Percentiles rank a stretch among this genome's conserved stretches.
These are phyloP conservation scores for Syzygium jambos DNA, from an alignment of 345 rosid genomes.

Conservation along the genomic window DNA sequence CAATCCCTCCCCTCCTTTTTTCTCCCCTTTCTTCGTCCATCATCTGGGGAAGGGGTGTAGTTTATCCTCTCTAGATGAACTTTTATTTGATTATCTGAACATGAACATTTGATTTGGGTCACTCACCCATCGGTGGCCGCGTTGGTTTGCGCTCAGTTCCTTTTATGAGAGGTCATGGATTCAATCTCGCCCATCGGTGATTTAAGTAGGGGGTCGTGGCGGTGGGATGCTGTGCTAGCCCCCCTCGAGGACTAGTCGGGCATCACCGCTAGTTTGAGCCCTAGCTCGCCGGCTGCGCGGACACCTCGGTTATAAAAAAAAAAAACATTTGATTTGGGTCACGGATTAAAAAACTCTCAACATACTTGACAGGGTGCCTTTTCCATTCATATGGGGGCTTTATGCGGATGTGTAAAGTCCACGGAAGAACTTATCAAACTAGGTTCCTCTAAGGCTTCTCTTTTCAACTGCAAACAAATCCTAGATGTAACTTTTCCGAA, in stretches of 20 bases:
- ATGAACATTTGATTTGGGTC: background rate
- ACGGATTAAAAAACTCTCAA: background rate
- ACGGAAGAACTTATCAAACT: background rate
- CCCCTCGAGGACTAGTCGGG: too few species aligned
- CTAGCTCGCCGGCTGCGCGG: too few species aligned
- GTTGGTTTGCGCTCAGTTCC: too few species aligned
- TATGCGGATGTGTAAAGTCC: background rate
- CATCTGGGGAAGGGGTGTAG: background rate
- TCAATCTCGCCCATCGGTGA: too few species aligned
- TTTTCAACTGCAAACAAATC: background rate
- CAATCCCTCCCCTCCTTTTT: background rate
- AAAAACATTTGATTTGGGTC: background rate
- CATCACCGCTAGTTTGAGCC: too few species aligned
- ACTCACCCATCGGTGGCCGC: too few species aligned
- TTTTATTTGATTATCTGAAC: background rate
- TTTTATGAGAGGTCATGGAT: too few species aligned
- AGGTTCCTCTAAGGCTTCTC: background rate
- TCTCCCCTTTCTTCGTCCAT: background rate
- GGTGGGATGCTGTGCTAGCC: too few species aligned
- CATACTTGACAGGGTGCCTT: background rate
- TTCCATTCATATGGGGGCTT: background rate
- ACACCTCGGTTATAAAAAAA: too few species aligned
- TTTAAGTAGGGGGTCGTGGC: too few species aligned
- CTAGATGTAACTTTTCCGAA: background rate
- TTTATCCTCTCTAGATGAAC: background rate